Conservation (phyloP, 2,329 filamentous ascomycete species). For the Epichloe aotearoae region DNA sequence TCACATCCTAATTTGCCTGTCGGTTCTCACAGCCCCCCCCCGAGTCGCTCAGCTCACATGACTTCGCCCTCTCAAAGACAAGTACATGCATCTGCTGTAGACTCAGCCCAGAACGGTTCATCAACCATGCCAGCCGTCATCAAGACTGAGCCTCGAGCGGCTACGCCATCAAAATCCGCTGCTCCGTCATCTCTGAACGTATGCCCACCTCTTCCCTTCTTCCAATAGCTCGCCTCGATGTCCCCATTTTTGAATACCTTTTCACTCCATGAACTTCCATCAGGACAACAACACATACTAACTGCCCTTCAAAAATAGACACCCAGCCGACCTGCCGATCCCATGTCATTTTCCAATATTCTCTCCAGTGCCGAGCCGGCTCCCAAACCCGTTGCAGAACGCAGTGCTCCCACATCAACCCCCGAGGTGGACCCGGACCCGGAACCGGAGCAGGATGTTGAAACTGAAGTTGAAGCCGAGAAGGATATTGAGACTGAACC, state of each 20-base stretch:
- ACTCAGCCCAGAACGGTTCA: conserved; percentile 27
- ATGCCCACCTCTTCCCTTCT: conserved; percentile 18
- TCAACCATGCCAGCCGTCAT: conserved; percentile 22
- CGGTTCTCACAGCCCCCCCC: conserved; percentile 29
- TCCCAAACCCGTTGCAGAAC: conserved; percentile 31
- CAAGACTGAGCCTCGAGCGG: conserved; percentile 27
- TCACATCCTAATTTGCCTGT: conserved; percentile 31
- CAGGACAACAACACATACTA: neutral
- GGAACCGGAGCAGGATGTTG: conserved; percentile 10
- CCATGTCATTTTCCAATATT: conserved; percentile 95
- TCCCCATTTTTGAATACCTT: neutral
- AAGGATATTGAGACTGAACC: conserved; percentile 23
- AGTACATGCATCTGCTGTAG: conserved; percentile 24
- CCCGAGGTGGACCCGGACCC: conserved; percentile 18
- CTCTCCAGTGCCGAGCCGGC: conserved; percentile 66
- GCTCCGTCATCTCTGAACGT: conserved; percentile 19
- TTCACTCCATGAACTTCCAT: neutral
- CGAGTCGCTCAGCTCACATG: conserved; percentile 25
- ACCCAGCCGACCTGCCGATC: conserved; percentile 61
- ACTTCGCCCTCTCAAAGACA: conserved; percentile 36
- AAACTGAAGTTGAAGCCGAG: conserved; percentile 21
- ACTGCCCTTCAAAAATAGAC: conserved; percentile 32
- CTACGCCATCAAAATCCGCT: conserved; percentile 26
- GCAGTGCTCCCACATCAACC: conserved; percentile 29
- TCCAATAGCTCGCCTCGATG: neutral